Base-by-base conservation (phyloP, 2,329 filamentous ascomycete genomes). In the Verticillium nonalfalfae region DNA sequence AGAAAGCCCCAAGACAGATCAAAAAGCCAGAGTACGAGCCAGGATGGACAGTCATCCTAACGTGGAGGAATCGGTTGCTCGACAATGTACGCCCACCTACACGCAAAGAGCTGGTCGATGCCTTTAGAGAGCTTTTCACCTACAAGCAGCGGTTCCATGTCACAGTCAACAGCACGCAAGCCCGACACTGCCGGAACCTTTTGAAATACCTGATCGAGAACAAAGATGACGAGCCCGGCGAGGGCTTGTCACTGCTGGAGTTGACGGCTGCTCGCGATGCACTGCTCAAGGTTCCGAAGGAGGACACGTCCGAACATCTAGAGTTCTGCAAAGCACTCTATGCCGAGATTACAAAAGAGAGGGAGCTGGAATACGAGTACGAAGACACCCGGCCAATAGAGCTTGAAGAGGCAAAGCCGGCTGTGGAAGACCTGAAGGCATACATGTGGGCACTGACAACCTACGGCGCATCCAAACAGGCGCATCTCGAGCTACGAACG, bases 11-110 rank as follows among this genome's bases (percentile, higher is more conserved):
- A 18, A 80, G 85, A 62, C 77, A 83, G 61, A 74, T 87, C 54
- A 88, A 86, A 71, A 79, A 85, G 26, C 79, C 87, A 58, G 81
- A 87, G 67, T 78, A 87, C 63, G 90, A 87, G 68, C 89, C 85
- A 0, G 93, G 92, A 59, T 84, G 93, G 69, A 85, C 86, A 65
- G 83, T 82, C 15, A 85, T 97, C 76, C 83, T 90, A 68, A 83
- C 90, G 62, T 83, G 91, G 72, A 79, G 84, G 59, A 84, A 85
- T 66, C 83, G 85, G 63, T 77, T 88, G 66, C 80, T 83, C 59
- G 82, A 90, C 61, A 81, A 84, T 59, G 79, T 87, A 39, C 84
- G 91, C 38, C 83, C 85, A 10, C 92, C 91, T 15, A 74, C 84
- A 0, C 76, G 80, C 3, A 72, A 80, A n/a, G 85, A 90, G 38